These are phyloP conservation scores for Pharnaceum exiguum DNA, from an alignment of 148 eudicot species.

Conservation along the genomic window DNA sequence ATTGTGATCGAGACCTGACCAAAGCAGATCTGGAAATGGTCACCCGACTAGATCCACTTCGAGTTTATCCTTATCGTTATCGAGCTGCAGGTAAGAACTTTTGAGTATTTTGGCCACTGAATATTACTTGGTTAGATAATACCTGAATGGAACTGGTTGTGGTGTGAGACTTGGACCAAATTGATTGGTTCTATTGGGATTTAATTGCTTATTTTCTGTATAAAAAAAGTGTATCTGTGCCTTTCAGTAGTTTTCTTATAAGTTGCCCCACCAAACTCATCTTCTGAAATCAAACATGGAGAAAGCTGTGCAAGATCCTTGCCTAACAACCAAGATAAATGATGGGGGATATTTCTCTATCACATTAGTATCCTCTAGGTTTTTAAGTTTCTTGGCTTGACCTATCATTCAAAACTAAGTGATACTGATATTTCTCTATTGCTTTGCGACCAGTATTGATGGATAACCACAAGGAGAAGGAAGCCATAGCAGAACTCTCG, in stretches of 20 bases:
- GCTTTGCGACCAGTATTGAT: constrained; percentile 57
- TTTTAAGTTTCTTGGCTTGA: not conserved
- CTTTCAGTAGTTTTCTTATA: too few species aligned
- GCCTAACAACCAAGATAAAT: too few species aligned
- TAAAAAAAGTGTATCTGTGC: too few species aligned
- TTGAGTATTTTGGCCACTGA: not conserved
- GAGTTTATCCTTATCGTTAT: constrained; percentile 92
- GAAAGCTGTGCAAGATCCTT: too few species aligned
- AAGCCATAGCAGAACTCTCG: constrained; percentile 80
- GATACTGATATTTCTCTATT: constrained; percentile 3
- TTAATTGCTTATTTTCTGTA: too few species aligned
- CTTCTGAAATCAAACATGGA: too few species aligned
- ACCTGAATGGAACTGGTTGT: not conserved
- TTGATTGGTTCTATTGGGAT: too few species aligned
- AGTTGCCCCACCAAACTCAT: too few species aligned
- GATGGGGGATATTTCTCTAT: too few species aligned
- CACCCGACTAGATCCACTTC: constrained; percentile 79
- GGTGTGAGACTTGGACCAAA: too few species aligned
- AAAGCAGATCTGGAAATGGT: constrained; percentile 88
- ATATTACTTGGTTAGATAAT: not conserved
- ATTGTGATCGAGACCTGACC: constrained; percentile 88
- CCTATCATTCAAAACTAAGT: not conserved
- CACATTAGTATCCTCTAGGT: not conserved
- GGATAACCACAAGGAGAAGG: constrained; percentile 92
- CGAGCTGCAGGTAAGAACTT: constrained; percentile 82